Evolutionary conservation across 192 early-diverging fungal genomes (phyloP).

Genomic region (Linnemannia elongata): DNA sequence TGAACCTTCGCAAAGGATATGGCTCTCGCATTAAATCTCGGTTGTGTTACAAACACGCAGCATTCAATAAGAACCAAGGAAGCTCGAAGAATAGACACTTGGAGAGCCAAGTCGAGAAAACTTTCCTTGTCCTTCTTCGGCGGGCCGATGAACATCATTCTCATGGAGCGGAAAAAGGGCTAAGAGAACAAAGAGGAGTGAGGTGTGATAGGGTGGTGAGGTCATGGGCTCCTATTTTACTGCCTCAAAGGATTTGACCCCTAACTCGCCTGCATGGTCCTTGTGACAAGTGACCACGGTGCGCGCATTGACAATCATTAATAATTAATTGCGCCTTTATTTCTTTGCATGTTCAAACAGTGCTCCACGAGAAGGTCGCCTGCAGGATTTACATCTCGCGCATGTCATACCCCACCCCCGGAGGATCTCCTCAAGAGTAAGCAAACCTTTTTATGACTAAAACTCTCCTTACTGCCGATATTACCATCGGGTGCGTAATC

Average conservation of each 20-base stretch:
- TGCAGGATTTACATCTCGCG: constrained; percentile 50
- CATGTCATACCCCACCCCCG: constrained; percentile 39
- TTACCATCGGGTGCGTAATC: background rate
- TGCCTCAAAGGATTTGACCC: background rate
- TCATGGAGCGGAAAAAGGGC: background rate
- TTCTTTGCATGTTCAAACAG: constrained; percentile 1
- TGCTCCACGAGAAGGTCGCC: constrained; percentile 54
- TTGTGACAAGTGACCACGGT: background rate
- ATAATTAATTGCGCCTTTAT: background rate
- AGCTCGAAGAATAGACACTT: too few relatives aligned
- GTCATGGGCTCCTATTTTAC: background rate
- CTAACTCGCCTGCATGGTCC: background rate
- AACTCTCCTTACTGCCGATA: background rate
- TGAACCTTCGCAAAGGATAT: background rate
- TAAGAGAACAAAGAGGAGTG: background rate
- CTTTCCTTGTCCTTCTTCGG: too few relatives aligned
- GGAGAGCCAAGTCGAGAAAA: too few relatives aligned
- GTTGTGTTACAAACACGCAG: too few relatives aligned
- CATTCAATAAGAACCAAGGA: too few relatives aligned
- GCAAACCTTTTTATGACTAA: background rate
- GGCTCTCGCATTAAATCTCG: too few relatives aligned
- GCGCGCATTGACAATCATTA: background rate
- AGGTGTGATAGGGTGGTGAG: background rate
- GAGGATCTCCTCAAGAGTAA: constrained; percentile 51
- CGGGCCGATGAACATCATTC: too few relatives aligned